A percentile compares a stretch with the other conserved stretches of the same genome.
phyloP scores from a whole-genome alignment of 108 stramenopile genomes.

The Discostella stelligeroides region DNA sequence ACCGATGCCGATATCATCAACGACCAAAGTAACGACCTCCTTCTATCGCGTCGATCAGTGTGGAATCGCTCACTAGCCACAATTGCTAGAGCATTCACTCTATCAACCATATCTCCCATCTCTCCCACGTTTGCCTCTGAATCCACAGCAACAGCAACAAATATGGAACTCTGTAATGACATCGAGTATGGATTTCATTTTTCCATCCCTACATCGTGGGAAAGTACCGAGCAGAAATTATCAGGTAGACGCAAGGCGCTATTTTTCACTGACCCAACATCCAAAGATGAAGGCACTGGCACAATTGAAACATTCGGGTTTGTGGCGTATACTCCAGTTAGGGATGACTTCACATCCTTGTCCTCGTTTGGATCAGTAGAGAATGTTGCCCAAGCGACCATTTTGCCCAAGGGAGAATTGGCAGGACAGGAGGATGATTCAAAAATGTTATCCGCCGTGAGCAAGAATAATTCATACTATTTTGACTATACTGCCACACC shows the following conservation, averaged over 20 bases:
- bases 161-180: conserved; percentile 52
- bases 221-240: conserved; percentile 54
- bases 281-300: conserved; percentile 41
- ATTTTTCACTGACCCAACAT: conserved; percentile 48
- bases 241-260: conserved; percentile 69
- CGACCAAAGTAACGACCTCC: no score
- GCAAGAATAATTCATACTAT: conserved; percentile 70
- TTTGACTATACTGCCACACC: conserved; percentile 63
- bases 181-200: conserved; percentile 58
- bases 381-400: conserved; percentile 77
- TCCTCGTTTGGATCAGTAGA: conserved; percentile 74
- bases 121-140: not conserved
- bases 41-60: not conserved
- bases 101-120: not conserved
- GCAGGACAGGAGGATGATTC: conserved; percentile 47
- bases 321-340: conserved; percentile 81
- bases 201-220: conserved; percentile 60
- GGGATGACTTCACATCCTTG: conserved; percentile 80
- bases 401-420: conserved; percentile 77
- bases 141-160: not conserved
- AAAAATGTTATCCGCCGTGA: conserved; percentile 67
- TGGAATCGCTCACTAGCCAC: not conserved
- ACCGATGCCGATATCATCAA: not conserved
- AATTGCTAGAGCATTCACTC: not conserved
- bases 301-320: conserved; percentile 57